Base-by-base conservation (phyloP, 2,329 filamentous ascomycete species). In the Aspergillus pseudoglaucus region DNA sequence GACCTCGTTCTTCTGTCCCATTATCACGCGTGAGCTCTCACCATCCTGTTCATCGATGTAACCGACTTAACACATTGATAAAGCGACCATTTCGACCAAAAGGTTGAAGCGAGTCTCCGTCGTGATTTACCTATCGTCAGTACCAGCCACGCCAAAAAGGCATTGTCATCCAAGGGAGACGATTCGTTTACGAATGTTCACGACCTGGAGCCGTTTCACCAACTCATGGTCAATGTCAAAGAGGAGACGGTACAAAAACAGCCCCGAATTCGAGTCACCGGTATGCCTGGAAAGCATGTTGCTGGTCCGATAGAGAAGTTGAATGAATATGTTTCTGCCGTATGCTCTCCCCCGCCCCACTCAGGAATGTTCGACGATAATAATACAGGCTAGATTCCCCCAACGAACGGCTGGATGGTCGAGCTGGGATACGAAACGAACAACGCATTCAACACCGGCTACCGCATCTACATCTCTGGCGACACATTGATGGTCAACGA, bases 371-470 rank as follows among this genome's bases (percentile, higher is more conserved):
- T 38, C 2, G n/a, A 38, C 5, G 15, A 38, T 25, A 12, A 4
- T 8, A 10, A 42, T 22, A n/a, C 3, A 42, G 9, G 18, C 22
- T 64, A 75, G 45, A 75, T 84, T 3, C 83, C 82, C 4, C 83
- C 81, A 2, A 83, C 78, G 1, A 85, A 84, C 58, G 82, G 82
- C 27, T 85, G 82, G 81, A 78, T 85, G 67, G 51, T 85, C 3
- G 81, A 85, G 61, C 65, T 85, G 8, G 81, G 82, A 1, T 74
- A 78, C 54, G 55, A 62, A 23, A 47, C 59, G 38, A 32, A 50
- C 8, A 44, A 45, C 7, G 46, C 37, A 2, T 73, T 79, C 49
- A 59, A 72, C 9, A 70, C 64, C 18, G 77, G 79, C 1, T 82
- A 81, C 57, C 65, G 77, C 12, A 83, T 85, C 57, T 85, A 85